Percentiles rank a stretch among this genome's conserved stretches.
phyloP scores from a whole-genome alignment of 2,329 filamentous ascomycete species.

The Blumeria graminis region DNA sequence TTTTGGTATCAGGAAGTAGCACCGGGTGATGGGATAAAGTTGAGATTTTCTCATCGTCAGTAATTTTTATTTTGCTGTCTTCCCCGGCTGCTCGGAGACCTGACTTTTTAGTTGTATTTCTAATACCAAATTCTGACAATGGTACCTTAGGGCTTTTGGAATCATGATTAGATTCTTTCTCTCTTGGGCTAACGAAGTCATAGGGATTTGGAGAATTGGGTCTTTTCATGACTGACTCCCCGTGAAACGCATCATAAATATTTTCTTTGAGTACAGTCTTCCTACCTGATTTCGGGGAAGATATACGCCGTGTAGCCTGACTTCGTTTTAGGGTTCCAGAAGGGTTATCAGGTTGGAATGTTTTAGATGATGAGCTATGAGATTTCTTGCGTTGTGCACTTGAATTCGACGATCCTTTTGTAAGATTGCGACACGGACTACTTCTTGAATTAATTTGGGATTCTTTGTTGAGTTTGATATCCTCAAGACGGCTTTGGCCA shows the following conservation, averaged over 20 bases:
- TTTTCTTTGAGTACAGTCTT: conserved; percentile 32
- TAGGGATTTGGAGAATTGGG: conserved; percentile 6
- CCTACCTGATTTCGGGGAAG: conserved; percentile 23
- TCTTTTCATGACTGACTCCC: conserved; percentile 24
- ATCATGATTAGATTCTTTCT: conserved; percentile 3
- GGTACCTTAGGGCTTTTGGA: conserved; percentile 2
- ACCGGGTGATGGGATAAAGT: conserved; percentile 4
- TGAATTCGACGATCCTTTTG: neutral
- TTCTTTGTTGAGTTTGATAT: conserved; percentile 5
- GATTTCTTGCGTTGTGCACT: conserved; percentile 11
- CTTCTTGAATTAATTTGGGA: neutral
- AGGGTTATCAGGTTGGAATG: conserved; percentile 7
- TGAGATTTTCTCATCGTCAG: conserved; percentile 4
- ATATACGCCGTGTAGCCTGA: conserved; percentile 25
- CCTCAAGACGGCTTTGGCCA: conserved; percentile 10
- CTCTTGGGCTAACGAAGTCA: conserved; percentile 8
- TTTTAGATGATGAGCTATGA: conserved; percentile 8
- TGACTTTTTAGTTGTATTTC: neutral
- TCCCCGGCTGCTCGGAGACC: neutral
- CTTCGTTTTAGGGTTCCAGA: conserved; percentile 26
- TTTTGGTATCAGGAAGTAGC: conserved; percentile 8
- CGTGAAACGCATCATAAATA: conserved; percentile 36
- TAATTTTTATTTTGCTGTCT: neutral
- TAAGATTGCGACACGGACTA: conserved; percentile 2
- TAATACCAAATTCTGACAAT: conserved; percentile 3